Base-by-base conservation (phyloP, 2,329 filamentous ascomycete species). In the Westerdykella aurantiaca region DNA sequence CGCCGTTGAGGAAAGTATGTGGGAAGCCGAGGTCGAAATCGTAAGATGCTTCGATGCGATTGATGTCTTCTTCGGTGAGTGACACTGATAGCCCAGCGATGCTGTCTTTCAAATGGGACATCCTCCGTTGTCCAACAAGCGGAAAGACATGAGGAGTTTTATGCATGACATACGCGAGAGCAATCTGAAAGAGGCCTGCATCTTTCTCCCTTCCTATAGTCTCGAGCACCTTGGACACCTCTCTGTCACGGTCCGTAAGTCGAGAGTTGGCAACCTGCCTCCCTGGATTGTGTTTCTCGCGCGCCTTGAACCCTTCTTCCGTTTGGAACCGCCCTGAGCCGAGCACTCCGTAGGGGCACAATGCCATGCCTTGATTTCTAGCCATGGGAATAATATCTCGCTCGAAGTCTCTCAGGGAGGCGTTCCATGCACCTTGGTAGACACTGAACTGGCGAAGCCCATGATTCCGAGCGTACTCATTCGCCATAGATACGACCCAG, bases 81-180 rank as follows among this genome's bases (percentile, higher is more conserved):
- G 48, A 46, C 29, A 80, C 56, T 7, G 55, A 66, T 37, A 81
- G 52, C 0, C 73, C 75, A 48, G 72, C 62, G 44, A 81, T 75
- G 54, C 78, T 80, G 34, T 67, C 75, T 77, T 79, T 76, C 38
- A 88, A 67, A 57, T 87, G 83, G 33, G 81, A 77, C 7, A 84
- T 59, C 50, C 80, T 86, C 13, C 83, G 74, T 0, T 82, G 80
- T 13, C 84, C 83, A 13, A 86, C 71, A 23, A 88, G 78, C 1
- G 84, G 85, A 53, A 85, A 85, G 12, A 87, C 82, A 50, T 85
- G 80, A 0, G 81, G 78, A 0, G 77, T 69, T 67, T 86, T 86
- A 51, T 78, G 73, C 71, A 83, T 73, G 7, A 86, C 78, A 58
- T 86, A 87, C 4, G 83, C 83, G 29, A 88, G 61, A 17, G 82